Evolutionary conservation across 1,139 yeast species (phyloP), one percentile per base, ranked within the genome.

Genomic region (Suhomyces taliae): DNA sequence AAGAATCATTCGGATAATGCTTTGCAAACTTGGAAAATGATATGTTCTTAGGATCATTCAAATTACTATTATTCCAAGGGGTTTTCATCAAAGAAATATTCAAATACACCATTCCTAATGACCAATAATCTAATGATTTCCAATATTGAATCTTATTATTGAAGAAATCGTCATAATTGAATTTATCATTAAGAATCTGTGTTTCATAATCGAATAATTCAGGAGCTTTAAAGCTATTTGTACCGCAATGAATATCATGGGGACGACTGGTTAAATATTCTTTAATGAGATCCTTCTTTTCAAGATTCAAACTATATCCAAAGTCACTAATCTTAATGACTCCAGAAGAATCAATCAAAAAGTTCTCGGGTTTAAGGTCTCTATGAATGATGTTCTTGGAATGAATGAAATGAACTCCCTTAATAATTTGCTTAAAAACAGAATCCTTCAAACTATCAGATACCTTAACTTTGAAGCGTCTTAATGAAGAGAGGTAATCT

Each of bases 361-460:
- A 67, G 55, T 81, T 81, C 53, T 80, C 85, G 1, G 84, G 84
- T 55, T 81, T 81, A 40, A 81, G 61, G 54, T 81, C 85, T 12
- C 84, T 61, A 57, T 81, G 85, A 6, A 69, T 76, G 5, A 81
- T 71, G 14, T 64, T 61, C 26, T 67, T 61, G 7, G 61, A 49
- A 56, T 81, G 85, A 34, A 81, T 59, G 52, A 61, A 76, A 37
- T 68, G 63, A 7, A 79, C 77, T 0, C 79, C 83, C 42, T 66
- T 65, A 9, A 75, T 64, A 4, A 79, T 67, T 52, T 79, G 82
- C 55, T 72, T 70, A 59, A 79, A 79, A 1, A 79, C 58, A 24
- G 69, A 65, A 54, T 79, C 83, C 47, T 74, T 75, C 41, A 74
- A 50, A 48, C 70, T 66, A 15, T 69, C 47, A 11, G 66, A 56